Evolutionary conservation across 768 basidiomycete genomes (phyloP).

Genomic region (Botryobasidium botryosum): DNA sequence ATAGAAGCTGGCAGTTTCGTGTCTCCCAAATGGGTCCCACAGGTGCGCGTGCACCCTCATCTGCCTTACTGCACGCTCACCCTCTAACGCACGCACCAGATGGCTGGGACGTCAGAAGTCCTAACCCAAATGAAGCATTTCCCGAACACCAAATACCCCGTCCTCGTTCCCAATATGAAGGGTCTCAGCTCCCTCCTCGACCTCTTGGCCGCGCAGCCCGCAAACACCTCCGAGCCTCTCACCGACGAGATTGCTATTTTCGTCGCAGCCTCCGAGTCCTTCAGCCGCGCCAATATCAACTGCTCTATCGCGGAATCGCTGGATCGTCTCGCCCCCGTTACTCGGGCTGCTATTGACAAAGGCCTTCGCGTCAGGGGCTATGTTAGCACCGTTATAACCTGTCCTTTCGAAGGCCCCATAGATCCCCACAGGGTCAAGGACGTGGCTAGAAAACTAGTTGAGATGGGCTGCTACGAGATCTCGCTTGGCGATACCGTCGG

Average conservation of each 20-base stretch:
- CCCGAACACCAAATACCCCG: conserved; percentile 49
- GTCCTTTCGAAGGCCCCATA: conserved; percentile 73
- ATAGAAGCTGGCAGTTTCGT: conserved; percentile 86
- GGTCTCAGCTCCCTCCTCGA: conserved; percentile 53
- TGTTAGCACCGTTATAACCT: conserved; percentile 57
- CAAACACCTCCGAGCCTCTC: conserved; percentile 28
- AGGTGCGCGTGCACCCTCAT: conserved; percentile 30
- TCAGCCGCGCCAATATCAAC: conserved; percentile 75
- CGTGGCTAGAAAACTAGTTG: conserved; percentile 48
- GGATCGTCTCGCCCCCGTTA: conserved; percentile 41
- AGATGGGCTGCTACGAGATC: conserved; percentile 92
- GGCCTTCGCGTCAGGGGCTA: conserved; percentile 67
- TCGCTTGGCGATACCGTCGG: conserved; percentile 89
- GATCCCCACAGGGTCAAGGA: conserved; percentile 46
- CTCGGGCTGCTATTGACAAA: conserved; percentile 36
- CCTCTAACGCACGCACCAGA: conserved; percentile 30
- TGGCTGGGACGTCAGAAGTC: conserved; percentile 74
- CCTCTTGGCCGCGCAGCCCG: conserved; percentile 23
- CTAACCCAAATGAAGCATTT: conserved; percentile 37
- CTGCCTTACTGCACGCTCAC: neutral
- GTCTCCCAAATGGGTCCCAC: conserved; percentile 85
- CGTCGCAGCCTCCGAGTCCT: conserved; percentile 74
- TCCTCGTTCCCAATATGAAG: conserved; percentile 65
- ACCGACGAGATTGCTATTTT: conserved; percentile 82
- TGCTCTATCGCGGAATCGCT: conserved; percentile 56